phyloP scores from a whole-genome alignment of 768 basidiomycete genomes.

The Flagelloscypha sp. region DNA sequence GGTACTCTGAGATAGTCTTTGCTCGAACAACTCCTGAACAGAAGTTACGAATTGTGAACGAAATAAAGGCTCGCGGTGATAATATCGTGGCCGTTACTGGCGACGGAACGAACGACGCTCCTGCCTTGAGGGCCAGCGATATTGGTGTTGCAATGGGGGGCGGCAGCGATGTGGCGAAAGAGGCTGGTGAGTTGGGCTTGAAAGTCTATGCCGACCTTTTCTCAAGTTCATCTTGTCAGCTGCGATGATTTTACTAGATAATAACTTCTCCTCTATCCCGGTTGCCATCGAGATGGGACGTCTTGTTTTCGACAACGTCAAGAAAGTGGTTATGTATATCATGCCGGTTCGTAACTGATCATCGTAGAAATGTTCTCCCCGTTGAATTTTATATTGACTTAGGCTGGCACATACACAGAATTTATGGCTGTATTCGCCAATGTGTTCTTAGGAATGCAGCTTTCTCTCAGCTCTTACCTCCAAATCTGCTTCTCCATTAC shows the following conservation, averaged over 20 bases:
- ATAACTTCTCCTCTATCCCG: constrained; percentile 51
- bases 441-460: constrained; percentile 51
- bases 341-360: constrained; percentile 26
- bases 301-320: constrained; percentile 50
- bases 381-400: constrained; percentile 3
- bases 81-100: constrained; percentile 47
- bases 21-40: constrained; percentile 50
- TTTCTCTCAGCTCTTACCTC: constrained; percentile 44
- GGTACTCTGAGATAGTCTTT: constrained; percentile 39
- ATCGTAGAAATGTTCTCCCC: not conserved
- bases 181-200: constrained; percentile 35
- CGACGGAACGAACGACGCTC: constrained; percentile 50
- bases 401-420: constrained; percentile 53
- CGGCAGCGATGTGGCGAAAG: constrained; percentile 45
- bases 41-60: constrained; percentile 49
- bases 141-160: constrained; percentile 48
- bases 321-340: constrained; percentile 41
- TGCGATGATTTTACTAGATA: constrained; percentile 45
- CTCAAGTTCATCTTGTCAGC: constrained; percentile 14
- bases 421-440: constrained; percentile 49
- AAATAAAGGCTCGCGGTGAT: constrained; percentile 38
- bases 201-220: constrained; percentile 3
- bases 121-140: constrained; percentile 43
- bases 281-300: constrained; percentile 53
- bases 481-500: constrained; percentile 50